Conservation (phyloP, 2,329 filamentous ascomycete genomes). For the Penicillium sp. region DNA sequence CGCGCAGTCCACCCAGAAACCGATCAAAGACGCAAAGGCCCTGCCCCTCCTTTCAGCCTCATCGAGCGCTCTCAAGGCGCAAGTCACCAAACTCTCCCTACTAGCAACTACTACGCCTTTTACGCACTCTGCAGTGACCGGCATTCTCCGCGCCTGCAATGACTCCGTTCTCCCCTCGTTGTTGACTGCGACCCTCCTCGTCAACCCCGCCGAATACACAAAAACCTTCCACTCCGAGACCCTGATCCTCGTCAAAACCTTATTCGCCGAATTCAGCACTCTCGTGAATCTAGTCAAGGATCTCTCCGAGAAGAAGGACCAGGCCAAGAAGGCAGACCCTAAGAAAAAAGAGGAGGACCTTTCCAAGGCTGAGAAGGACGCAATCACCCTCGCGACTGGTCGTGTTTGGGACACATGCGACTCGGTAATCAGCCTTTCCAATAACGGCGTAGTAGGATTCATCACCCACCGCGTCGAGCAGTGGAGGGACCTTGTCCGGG, state of each 20-base stretch:
- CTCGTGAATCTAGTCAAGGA: slow-evolving; percentile 61
- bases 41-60: slow-evolving; percentile 71
- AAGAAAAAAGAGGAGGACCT: slow-evolving; percentile 29
- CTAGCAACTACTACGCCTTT: slow-evolving; percentile 85
- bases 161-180: slow-evolving; percentile 72
- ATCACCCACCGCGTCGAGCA: slow-evolving; percentile 71
- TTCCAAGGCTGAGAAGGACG: slow-evolving; percentile 41
- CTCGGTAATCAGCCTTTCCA: slow-evolving; percentile 62
- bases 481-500: slow-evolving; percentile 72
- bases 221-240: slow-evolving; percentile 64
- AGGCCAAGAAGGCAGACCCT: slow-evolving; percentile 34
- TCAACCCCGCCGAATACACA: slow-evolving; percentile 63
- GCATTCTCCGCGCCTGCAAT: slow-evolving; percentile 71
- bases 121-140: slow-evolving; percentile 71
- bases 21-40: slow-evolving; percentile 33
- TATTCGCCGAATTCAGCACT: slow-evolving; percentile 62
- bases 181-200: slow-evolving; percentile 68
- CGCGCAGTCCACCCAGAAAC: slow-evolving; percentile 6
- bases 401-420: slow-evolving; percentile 85
- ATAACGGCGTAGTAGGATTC: slow-evolving; percentile 67
- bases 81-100: slow-evolving; percentile 83
- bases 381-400: slow-evolving; percentile 69
- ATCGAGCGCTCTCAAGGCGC: slow-evolving; percentile 72
- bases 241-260: slow-evolving; percentile 56
- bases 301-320: slow-evolving; percentile 46